Evolutionary conservation across 225 moss, liverwort and hornwort species (phyloP).

Genomic region (Antitrichia curtipendula): DNA sequence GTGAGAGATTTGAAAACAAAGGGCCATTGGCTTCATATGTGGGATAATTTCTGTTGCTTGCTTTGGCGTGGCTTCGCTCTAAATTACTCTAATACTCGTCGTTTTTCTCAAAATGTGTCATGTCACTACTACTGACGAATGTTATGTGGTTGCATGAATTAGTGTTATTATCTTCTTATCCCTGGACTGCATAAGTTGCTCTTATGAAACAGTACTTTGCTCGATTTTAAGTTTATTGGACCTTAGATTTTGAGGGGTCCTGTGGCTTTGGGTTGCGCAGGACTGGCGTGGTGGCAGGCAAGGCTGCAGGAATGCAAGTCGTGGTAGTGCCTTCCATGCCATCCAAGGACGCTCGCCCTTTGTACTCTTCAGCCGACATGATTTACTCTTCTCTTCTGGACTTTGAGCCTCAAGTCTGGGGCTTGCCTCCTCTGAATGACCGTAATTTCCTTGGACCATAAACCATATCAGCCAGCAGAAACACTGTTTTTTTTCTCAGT

Average conservation of each 20-base stretch:
- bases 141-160: not conserved
- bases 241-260: not conserved
- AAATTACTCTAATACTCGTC: not conserved
- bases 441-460: slow-evolving; percentile 6
- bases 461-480: not conserved
- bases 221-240: not conserved
- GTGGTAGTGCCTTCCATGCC: slow-evolving; percentile 81
- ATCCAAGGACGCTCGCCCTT: slow-evolving; percentile 39
- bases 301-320: slow-evolving; percentile 84
- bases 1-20: not conserved
- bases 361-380: slow-evolving; percentile 62
- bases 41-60: not conserved
- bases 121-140: not conserved
- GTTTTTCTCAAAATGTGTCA: not conserved
- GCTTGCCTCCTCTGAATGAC: slow-evolving; percentile 66
- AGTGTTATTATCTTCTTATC: not conserved
- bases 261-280: slow-evolving; percentile 3
- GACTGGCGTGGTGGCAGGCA: slow-evolving; percentile 66
- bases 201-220: not conserved
- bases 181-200: not conserved
- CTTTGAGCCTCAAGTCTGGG: slow-evolving; percentile 62
- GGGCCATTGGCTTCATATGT: not conserved
- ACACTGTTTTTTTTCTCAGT: not conserved
- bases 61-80: not conserved
- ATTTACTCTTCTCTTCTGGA: slow-evolving; percentile 63